A percentile compares a stretch with the other conserved stretches of the same genome.
Conservation (phyloP, 2,329 filamentous ascomycete species). For the Ascochyta lentis region DNA sequence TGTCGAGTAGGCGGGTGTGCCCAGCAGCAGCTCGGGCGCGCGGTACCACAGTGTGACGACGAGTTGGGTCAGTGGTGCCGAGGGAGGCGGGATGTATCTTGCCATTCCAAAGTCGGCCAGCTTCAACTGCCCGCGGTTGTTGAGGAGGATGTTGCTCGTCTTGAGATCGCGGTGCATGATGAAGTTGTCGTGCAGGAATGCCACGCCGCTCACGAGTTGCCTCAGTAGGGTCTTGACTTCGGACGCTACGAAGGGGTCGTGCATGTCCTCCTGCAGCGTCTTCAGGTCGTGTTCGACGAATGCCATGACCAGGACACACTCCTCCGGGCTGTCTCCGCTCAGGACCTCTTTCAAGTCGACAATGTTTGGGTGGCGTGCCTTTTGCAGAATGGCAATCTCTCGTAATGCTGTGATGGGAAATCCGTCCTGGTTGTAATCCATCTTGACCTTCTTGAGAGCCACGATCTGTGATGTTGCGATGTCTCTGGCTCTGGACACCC, state of each 20-base stretch:
- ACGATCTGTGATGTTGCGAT: conserved; percentile 78
- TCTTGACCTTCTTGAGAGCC: conserved; percentile 91
- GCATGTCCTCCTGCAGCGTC: conserved; percentile 90
- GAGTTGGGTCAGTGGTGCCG: conserved; percentile 83
- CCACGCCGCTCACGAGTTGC: conserved; percentile 80
- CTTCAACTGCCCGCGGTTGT: conserved; percentile 93
- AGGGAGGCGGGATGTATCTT: conserved; percentile 72
- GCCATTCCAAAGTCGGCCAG: conserved; percentile 99
- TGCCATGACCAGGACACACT: conserved; percentile 93
- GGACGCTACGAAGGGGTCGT: conserved; percentile 88
- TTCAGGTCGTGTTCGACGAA: conserved; percentile 98
- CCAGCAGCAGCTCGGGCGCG: conserved; percentile 86
- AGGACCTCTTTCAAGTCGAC: conserved; percentile 85
- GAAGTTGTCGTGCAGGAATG: conserved; percentile 87
- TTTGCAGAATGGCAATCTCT: conserved; percentile 89
- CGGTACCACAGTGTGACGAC: conserved; percentile 99
- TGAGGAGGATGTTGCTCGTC: conserved; percentile 73
- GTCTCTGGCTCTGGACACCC: conserved; percentile 85
- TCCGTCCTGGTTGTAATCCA: conserved; percentile 76
- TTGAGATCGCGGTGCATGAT: conserved; percentile 67
- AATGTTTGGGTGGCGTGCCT: conserved; percentile 81
- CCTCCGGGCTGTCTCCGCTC: conserved; percentile 68
- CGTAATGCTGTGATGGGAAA: conserved; percentile 91
- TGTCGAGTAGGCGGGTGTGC: conserved; percentile 74
- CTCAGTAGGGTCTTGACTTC: conserved; percentile 90